phyloP scores from a whole-genome alignment of 2,329 filamentous ascomycete genomes.

The Aspergillus luchuensis region DNA sequence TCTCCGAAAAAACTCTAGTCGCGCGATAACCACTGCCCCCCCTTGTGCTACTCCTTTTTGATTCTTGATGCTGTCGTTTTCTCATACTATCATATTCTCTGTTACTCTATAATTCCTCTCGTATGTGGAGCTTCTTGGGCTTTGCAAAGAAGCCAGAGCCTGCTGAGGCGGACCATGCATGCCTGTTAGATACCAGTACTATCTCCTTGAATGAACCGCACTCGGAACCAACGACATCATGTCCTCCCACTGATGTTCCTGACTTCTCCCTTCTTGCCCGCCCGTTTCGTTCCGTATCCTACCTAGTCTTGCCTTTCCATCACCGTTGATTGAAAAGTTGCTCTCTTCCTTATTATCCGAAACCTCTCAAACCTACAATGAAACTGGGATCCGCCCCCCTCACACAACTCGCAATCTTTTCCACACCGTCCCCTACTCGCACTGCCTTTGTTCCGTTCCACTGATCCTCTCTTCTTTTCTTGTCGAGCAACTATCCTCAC shows the following conservation, averaged over 20 bases:
- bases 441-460: slow-evolving; percentile 15
- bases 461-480: slow-evolving; percentile 13
- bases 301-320: slow-evolving; percentile 1
- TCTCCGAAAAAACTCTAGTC: slow-evolving; percentile 11
- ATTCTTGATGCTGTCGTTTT: slow-evolving; percentile 24
- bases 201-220: slow-evolving; percentile 25
- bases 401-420: slow-evolving; percentile 4
- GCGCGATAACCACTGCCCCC: slow-evolving; percentile 8
- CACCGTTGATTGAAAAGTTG: slow-evolving; percentile 14
- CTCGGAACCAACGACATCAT: slow-evolving; percentile 16
- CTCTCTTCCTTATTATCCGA: slow-evolving; percentile 11
- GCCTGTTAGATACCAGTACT: slow-evolving; percentile 29
- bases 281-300: slow-evolving; percentile 8
- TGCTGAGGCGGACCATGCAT: slow-evolving; percentile 27
- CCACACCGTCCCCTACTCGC: slow-evolving; percentile 4
- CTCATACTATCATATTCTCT: slow-evolving; percentile 21
- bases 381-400: neutral
- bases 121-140: slow-evolving; percentile 25
- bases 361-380: slow-evolving; percentile 6
- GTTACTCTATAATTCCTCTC: slow-evolving; percentile 22
- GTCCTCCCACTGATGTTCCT: slow-evolving; percentile 10
- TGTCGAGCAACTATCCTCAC: slow-evolving; percentile 12
- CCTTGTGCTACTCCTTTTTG: slow-evolving; percentile 20
- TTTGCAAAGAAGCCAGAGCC: slow-evolving; percentile 29
- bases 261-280: slow-evolving; percentile 3